Percentiles rank a stretch among this genome's conserved stretches.
Conservation (phyloP, 805 yeast genomes). For the Jamesozyma jinghongensis region DNA sequence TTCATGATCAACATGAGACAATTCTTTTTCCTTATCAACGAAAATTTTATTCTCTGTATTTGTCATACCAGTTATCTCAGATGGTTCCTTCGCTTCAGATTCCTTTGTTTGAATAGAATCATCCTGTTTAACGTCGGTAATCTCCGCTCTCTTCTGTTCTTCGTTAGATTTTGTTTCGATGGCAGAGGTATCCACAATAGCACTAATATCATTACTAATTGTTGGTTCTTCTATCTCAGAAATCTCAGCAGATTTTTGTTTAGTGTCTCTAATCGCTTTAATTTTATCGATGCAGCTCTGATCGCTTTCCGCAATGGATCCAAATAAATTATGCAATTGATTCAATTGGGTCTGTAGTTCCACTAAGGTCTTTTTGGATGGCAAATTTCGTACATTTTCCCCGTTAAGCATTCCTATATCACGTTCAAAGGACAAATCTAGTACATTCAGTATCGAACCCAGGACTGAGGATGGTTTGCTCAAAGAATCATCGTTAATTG, state of each 20-base stretch:
- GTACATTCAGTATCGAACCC: constrained; percentile 42
- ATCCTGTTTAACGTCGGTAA: too few relatives aligned
- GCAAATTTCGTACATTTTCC: constrained; percentile 39
- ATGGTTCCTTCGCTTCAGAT: too few relatives aligned
- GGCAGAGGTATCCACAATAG: not conserved
- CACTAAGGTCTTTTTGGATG: constrained; percentile 32
- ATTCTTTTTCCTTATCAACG: constrained; percentile 1
- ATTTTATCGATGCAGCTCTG: constrained; percentile 13
- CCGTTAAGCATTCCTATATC: constrained; percentile 57
- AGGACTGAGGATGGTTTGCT: constrained; percentile 36
- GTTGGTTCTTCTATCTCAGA: not conserved
- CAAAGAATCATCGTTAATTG: constrained; percentile 14
- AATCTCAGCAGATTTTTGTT: not conserved
- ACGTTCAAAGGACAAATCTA: constrained; percentile 47
- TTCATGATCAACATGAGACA: not conserved
- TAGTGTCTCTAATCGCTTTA: constrained; percentile 10
- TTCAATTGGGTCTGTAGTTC: constrained; percentile 36
- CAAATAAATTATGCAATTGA: constrained; percentile 17
- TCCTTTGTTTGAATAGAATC: too few relatives aligned
- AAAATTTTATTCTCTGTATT: too few relatives aligned
- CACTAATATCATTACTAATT: too few relatives aligned
- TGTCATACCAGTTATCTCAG: too few relatives aligned
- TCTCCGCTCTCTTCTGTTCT: too few relatives aligned
- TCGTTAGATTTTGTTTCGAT: too few relatives aligned
- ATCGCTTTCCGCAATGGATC: constrained; percentile 19